Evolutionary conservation across 2,329 filamentous ascomycete genomes (phyloP), one percentile per base, ranked within the genome.

Genomic region (Penicillium italicum): DNA sequence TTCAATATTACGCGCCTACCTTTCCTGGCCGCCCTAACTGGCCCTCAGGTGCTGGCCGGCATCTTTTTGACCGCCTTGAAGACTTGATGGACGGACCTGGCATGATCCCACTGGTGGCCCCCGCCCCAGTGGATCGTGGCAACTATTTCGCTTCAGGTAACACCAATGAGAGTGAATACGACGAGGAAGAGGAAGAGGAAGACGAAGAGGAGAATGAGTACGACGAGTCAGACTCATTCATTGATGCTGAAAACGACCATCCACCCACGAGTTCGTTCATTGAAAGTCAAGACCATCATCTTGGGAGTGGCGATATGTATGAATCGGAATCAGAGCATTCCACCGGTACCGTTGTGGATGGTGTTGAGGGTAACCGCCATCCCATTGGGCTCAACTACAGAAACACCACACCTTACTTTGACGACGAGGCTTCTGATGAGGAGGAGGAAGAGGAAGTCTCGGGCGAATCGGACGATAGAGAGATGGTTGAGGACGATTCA

Each of bases 211-310:
- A 65, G 26, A 59, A 59, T 12, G 67, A 70, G n/a, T 67, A 71
- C 43, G 63, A 63, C 28, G 69, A 73, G 28, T 65, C 65, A 63
- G 69, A 69, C 50, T 71, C 69, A 8, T 74, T 73, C 43, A 73
- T 73, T 50, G 69, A 72, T 41, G 68, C 73, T 22, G 68, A 66
- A 40, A 53, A 66, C 33, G 55, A 62, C 24, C 26, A 26, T n/a
- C 36, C 31, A n/a, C 51, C 51, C 24, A 54, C 37, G 11, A 50
- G 51, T 49, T 54, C 51, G 1, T 50, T 50, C 37, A 11, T 54
- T 34, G 44, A 34, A 20, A 26, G 5, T 14, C 5, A 44, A 28
- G 48, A 9, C 12, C 16, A 38, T 28, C 38, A 7, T 16, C 18
- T 44, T 22, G 33, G 43, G 58, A 57, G n/a, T 57, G 61, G 28